Base-by-base conservation (phyloP, 1,284 basidiomycete species). In the Sparassis latifolia region DNA sequence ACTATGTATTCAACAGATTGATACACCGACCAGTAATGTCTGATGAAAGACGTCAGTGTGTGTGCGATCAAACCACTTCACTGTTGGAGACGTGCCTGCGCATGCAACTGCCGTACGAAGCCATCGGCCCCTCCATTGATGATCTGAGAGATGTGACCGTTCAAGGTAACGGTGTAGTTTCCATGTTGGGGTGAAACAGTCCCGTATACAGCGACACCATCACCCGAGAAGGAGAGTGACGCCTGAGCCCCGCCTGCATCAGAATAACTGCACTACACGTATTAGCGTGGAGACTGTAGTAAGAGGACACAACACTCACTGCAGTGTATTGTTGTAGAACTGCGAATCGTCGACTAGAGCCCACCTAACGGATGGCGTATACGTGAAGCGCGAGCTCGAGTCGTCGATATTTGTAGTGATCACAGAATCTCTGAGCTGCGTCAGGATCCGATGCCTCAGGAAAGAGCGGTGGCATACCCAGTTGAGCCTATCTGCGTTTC, bases 191-290 rank as follows among this genome's bases (percentile, higher is more conserved):
- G 72, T 5, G 75, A 73, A 28, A 76, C 68, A 1, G 77, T 75
- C 33, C 78, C 77, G 53, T 76, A 79, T 2, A 80, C 52, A 10
- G 75, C 76, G 42, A 81, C 65, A 20, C 73, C 76, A 49, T 77
- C 71, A 33, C 78, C 78, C 3, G 59, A 55, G 59, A 80, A 80
- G n/a, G 63, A 54, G 5, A 78, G 56, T 3, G 70, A 69, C 10
- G 71, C 73, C 28, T 69, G 67, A 30, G 76, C 72, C 33, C 66
- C 69, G n/a, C 63, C 52, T 3, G 59, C 62, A 47, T 68, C 55
- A 2, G 76, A 37, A 6, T 7, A 12, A 37, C 35, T 37, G 12
- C 6, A 37, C 12, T 12, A 12, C 7, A 37, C 35, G 35, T 7
- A 12, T 37, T 20, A 20, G 20, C 20, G 20, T 20, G 20, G 20